Conservation (phyloP, 140 eudicot genomes). For the Stevia rebaudiana region DNA sequence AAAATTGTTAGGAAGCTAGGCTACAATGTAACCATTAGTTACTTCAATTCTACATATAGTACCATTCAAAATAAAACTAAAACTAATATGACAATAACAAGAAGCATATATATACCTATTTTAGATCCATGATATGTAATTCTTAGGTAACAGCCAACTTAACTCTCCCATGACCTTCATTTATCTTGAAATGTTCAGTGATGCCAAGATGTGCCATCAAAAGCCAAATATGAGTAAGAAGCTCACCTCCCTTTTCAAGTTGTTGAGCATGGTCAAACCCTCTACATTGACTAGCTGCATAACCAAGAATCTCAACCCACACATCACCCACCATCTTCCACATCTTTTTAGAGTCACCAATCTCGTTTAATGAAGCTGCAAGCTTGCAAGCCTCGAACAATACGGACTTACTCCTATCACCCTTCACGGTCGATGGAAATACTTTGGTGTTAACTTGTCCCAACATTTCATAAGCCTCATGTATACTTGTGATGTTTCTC, state of each 20-base stretch:
- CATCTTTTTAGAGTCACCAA: constrained; percentile 18
- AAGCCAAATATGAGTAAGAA: constrained; percentile 58
- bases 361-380: constrained; percentile 25
- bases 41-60: too few species aligned
- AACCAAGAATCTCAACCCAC: constrained; percentile 53
- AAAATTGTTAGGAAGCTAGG: too few species aligned
- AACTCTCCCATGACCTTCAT: constrained; percentile 49
- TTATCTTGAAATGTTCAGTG: constrained; percentile 50
- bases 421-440: constrained; percentile 33
- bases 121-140: too few species aligned
- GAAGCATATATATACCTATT: too few species aligned
- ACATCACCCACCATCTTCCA: constrained; percentile 45
- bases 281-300: constrained; percentile 51
- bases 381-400: constrained; percentile 59
- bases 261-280: constrained; percentile 50
- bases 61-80: too few species aligned
- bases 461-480: constrained; percentile 23
- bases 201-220: constrained; percentile 58
- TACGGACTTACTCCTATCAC: constrained; percentile 51
- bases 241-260: constrained; percentile 52
- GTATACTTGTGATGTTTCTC: constrained; percentile 12
- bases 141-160: constrained; percentile 33
- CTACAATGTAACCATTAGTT: too few species aligned
- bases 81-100: too few species aligned
- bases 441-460: constrained; percentile 31